A percentile compares a stretch with the other conserved stretches of the same genome.
Evolutionary conservation across 2,329 filamentous ascomycete genomes (phyloP).

Genomic region (Microdochium nivale): DNA sequence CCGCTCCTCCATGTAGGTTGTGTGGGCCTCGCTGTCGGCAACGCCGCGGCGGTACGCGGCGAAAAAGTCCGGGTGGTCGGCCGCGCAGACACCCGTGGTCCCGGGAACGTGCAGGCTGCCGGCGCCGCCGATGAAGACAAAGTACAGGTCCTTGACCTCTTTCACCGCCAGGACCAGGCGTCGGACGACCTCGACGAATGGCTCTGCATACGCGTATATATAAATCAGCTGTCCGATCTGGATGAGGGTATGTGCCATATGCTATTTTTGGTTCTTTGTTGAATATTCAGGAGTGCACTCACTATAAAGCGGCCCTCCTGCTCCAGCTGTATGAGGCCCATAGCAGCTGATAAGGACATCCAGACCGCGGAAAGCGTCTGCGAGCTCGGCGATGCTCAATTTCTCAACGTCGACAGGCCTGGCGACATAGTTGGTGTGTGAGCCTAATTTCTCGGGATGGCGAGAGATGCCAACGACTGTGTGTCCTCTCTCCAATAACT

Average conservation of each 20-base stretch:
- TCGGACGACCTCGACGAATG: conserved; percentile 2
- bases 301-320: not conserved
- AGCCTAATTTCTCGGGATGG: not conserved
- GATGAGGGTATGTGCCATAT: not conserved
- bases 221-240: not conserved
- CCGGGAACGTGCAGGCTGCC: conserved; percentile 1
- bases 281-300: no score
- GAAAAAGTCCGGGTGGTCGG: conserved; percentile 1
- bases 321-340: not conserved
- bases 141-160: conserved; percentile 1
- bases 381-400: not conserved
- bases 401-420: not conserved
- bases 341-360: not conserved
- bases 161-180: conserved; percentile 2
- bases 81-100: not conserved
- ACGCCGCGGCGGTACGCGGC: conserved; percentile 2
- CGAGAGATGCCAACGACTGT: not conserved
- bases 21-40: conserved; percentile 4
- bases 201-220: not conserved
- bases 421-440: not conserved
- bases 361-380: not conserved
- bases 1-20: conserved; percentile 4
- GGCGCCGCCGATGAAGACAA: conserved; percentile 2
- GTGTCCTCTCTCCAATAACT: not conserved
- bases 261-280: not conserved